A percentile compares a stretch with the other conserved stretches of the same genome.
Conservation (phyloP, 2,329 filamentous ascomycete genomes). For the Aspergillus sp. region DNA sequence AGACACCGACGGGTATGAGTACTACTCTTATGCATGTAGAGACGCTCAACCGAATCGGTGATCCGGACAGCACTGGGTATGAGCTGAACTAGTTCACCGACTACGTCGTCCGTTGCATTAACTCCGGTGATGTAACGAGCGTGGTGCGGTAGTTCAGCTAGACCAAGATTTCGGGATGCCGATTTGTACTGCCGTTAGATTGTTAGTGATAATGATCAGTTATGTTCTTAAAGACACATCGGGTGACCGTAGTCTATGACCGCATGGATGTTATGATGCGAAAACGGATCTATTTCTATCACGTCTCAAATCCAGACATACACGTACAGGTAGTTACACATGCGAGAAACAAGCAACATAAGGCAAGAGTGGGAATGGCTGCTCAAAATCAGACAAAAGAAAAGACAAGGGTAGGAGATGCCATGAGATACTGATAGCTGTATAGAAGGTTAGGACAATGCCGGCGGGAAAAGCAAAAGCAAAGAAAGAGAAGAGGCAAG, state of each 20-base stretch:
- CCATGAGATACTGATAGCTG: constrained; percentile 12
- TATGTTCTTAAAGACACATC: background rate
- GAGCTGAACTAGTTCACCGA: no score
- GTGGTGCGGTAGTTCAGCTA: no score
- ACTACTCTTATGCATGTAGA: no score
- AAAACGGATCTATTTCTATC: constrained; percentile 29
- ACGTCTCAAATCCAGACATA: constrained; percentile 21
- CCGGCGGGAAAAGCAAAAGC: background rate
- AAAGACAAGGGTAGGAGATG: constrained; percentile 7
- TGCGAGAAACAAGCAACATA: constrained; percentile 1
- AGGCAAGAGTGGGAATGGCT: constrained; percentile 9
- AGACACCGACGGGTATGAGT: no score
- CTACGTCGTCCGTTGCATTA: no score
- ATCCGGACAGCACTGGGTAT: no score
- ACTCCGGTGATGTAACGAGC: no score
- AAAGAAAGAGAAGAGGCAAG: constrained; percentile 1
- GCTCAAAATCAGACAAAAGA: constrained; percentile 6
- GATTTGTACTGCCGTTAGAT: background rate
- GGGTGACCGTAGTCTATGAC: background rate
- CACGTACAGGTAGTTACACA: constrained; percentile 30
- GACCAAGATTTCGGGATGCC: background rate
- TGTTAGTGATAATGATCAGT: background rate
- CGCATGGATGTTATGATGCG: background rate
- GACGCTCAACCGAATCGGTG: no score
- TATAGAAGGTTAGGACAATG: background rate